phyloP scores from a whole-genome alignment of 805 yeast species.

The Candida tammaniensis region DNA sequence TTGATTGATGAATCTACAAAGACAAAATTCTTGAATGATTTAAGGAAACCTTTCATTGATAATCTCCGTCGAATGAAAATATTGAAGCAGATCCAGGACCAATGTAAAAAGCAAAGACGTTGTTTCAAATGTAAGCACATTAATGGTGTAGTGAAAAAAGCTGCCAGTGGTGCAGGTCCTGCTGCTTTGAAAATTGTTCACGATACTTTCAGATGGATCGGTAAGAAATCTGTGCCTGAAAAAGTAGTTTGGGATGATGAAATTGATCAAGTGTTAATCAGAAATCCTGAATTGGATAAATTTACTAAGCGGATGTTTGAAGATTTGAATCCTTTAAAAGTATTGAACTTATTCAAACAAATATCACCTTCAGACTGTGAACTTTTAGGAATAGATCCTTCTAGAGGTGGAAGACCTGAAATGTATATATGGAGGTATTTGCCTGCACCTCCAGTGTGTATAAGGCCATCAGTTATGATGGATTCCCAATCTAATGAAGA shows the following conservation, averaged over 20 bases:
- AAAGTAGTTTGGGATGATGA: conserved; percentile 85
- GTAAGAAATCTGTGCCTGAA: conserved; percentile 84
- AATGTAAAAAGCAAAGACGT: conserved; percentile 92
- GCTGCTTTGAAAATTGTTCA: conserved; percentile 95
- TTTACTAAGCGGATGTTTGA: conserved; percentile 85
- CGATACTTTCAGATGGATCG: conserved; percentile 93
- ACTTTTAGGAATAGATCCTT: conserved; percentile 83
- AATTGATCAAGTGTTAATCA: conserved; percentile 66
- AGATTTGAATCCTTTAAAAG: conserved; percentile 91
- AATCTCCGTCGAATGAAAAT: conserved; percentile 90
- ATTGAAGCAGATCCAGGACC: conserved; percentile 78
- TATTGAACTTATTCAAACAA: conserved; percentile 81
- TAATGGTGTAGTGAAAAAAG: conserved; percentile 96
- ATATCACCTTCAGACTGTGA: conserved; percentile 88
- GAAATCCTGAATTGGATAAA: conserved; percentile 85
- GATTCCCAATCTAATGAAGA: conserved; percentile 94
- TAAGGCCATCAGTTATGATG: conserved; percentile 94
- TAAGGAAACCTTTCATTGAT: conserved; percentile 85
- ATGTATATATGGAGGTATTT: conserved; percentile 95
- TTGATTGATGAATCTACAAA: conserved; percentile 72
- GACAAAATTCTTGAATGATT: conserved; percentile 67
- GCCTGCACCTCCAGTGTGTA: conserved; percentile 99
- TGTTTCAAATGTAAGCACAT: conserved; percentile 84
- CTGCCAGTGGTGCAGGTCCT: conserved; percentile 85
- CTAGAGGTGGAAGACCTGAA: conserved; percentile 90